Base-by-base conservation (phyloP, 2,329 filamentous ascomycete species). In the Xylaria sp. region DNA sequence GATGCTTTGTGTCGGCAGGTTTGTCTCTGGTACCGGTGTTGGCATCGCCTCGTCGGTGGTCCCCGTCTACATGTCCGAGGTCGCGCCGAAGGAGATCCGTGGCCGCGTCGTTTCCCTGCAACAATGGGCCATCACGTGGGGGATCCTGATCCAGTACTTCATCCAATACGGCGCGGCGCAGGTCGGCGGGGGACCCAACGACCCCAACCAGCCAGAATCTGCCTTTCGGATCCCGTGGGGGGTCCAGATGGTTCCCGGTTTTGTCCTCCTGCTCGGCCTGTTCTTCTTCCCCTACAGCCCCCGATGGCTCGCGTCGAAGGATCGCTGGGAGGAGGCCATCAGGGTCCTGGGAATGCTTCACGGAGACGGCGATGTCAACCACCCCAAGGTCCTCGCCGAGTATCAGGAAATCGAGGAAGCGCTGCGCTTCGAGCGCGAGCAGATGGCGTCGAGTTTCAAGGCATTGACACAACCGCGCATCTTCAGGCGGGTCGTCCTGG, bases 31-130 rank as follows among this genome's bases (percentile, higher is more conserved):
- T 39, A 66, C 91, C 61, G 86, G 85, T 52, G 87, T 92, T 50
- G 90, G 89, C 56, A 90, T 92, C 62, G 85, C 84, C 60, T 90
- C 86, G 22, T 85, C 87, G 7, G 77, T 90, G 63, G 87, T 90
- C 1, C 86, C 86, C 0, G 82, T 89, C 18, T 90, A 90, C 68
- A 83, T 88, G 59, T 80, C 85, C 47, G 88, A 90, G 68, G 76
- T 90, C 17, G 86, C 79, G 0, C 78, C 80, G 17, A 81, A 79
- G 60, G 78, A 80, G 60, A 79, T 79, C 48, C 77, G 82, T 48
- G 85, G 85, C 7, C 77, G 84, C 9, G 79, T 88, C 2, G 82
- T 89, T 16, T 81, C 80, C 2, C 72, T 88, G 2, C 86, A 90
- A 63, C 86, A 89, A 67, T 88, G 85, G 83, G 85, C 84, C 22